Conservation (phyloP, 116 monocot species). For the Cymodocea nodosa region DNA sequence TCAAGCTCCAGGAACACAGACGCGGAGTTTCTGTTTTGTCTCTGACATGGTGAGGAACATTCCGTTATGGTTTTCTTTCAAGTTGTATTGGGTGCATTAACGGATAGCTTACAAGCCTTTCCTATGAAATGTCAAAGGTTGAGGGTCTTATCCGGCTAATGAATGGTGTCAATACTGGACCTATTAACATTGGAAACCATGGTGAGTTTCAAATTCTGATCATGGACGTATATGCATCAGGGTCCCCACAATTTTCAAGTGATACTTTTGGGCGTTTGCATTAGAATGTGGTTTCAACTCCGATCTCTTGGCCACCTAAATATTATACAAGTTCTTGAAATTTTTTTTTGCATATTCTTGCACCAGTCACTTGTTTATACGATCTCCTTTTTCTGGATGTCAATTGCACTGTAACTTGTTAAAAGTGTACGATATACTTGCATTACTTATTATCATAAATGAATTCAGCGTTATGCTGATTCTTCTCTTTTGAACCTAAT, state of each 20-base stretch:
- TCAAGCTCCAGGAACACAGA: constrained; percentile 92
- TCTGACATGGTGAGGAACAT: constrained; percentile 65
- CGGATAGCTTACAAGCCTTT: background rate
- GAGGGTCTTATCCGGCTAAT: constrained; percentile 84
- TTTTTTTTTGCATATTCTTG: background rate
- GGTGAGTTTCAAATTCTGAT: constrained; percentile 19
- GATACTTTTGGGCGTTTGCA: too few species aligned
- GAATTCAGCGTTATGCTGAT: background rate
- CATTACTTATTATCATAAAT: too few species aligned
- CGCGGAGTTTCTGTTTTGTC: constrained; percentile 95
- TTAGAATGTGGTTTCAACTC: too few species aligned
- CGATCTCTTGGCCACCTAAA: too few species aligned
- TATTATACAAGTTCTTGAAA: background rate
- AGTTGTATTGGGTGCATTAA: too few species aligned
- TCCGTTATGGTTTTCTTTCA: background rate
- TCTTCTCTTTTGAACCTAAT: background rate
- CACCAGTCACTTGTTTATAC: background rate
- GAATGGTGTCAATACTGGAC: constrained; percentile 81
- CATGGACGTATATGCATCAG: too few species aligned
- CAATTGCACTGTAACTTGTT: background rate
- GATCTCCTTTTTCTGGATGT: background rate
- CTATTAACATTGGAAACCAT: constrained; percentile 95
- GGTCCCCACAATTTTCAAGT: too few species aligned
- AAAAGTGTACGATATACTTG: too few species aligned
- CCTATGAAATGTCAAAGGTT: constrained; percentile 28